phyloP scores from a whole-genome alignment of 768 basidiomycete genomes.

The Boletus rubescentipes region DNA sequence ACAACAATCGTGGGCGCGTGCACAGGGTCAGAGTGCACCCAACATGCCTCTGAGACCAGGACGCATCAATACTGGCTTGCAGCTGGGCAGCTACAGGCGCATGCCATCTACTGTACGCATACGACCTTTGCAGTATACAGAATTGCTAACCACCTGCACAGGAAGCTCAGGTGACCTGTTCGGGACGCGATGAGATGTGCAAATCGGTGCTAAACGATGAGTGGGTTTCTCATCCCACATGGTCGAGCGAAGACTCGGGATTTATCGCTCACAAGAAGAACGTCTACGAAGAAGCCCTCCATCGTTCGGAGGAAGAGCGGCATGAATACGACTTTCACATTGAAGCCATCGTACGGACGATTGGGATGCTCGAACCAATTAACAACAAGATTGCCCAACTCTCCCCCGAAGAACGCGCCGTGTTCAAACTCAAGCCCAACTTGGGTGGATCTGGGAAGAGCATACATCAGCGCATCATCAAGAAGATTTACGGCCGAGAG shows the following conservation, averaged over 20 bases:
- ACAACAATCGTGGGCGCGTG: slow-evolving; percentile 51
- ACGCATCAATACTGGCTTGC: slow-evolving; percentile 64
- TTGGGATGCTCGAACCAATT: slow-evolving; percentile 87
- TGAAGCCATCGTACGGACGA: slow-evolving; percentile 91
- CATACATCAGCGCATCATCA: slow-evolving; percentile 90
- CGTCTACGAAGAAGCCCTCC: slow-evolving; percentile 92
- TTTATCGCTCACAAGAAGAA: slow-evolving; percentile 93
- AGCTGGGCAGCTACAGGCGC: slow-evolving; percentile 87
- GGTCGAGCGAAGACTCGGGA: slow-evolving; percentile 91
- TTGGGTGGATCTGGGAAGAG: slow-evolving; percentile 81
- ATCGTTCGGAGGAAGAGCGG: slow-evolving; percentile 95
- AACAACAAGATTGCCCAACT: slow-evolving; percentile 83
- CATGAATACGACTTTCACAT: slow-evolving; percentile 99
- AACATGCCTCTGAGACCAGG: slow-evolving; percentile 45
- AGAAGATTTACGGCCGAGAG: slow-evolving; percentile 95
- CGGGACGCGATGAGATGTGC: slow-evolving; percentile 97
- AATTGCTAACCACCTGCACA: slow-evolving; percentile 30
- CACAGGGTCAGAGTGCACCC: slow-evolving; percentile 40
- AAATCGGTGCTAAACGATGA: slow-evolving; percentile 95
- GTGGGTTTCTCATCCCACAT: slow-evolving; percentile 97
- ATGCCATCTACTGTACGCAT: slow-evolving; percentile 75
- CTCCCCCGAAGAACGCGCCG: slow-evolving; percentile 70
- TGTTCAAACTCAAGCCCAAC: slow-evolving; percentile 87
- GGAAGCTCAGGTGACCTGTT: slow-evolving; percentile 88
- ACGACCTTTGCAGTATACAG: background rate